Conservation (phyloP, 2,329 filamentous ascomycete species). For the Onygenales sp. region DNA sequence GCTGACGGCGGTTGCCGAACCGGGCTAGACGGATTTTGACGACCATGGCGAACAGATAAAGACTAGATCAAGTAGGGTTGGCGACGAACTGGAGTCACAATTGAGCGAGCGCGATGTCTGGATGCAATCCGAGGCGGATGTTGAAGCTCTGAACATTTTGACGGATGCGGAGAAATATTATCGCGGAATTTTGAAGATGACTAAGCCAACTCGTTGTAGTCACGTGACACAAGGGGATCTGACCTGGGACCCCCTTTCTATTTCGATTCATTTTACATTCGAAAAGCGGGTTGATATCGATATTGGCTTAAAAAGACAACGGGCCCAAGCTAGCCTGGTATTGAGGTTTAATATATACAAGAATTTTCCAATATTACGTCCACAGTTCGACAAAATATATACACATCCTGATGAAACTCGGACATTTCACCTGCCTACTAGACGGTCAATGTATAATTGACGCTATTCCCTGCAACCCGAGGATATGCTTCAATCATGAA, state of each 20-base stretch:
- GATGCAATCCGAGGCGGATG: constrained; percentile 70
- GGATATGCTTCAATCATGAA: neutral
- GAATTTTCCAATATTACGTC: too few species aligned
- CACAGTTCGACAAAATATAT: too few species aligned
- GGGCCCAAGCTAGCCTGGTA: too few species aligned
- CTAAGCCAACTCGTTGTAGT: neutral
- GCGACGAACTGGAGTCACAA: neutral
- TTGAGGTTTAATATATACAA: too few species aligned
- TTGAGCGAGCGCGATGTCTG: constrained; percentile 38
- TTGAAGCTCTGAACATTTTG: constrained; percentile 3
- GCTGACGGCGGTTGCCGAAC: constrained; percentile 79
- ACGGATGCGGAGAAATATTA: constrained; percentile 1
- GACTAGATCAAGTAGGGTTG: neutral
- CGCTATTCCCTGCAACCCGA: neutral
- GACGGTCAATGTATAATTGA: neutral
- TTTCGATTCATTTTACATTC: too few species aligned
- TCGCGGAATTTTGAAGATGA: neutral
- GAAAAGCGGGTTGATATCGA: too few species aligned
- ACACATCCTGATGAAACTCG: too few species aligned
- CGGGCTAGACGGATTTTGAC: constrained; percentile 88
- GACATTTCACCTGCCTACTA: neutral
- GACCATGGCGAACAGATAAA: constrained; percentile 58
- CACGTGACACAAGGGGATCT: neutral
- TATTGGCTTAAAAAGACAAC: too few species aligned
- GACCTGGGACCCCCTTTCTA: too few species aligned